phyloP scores from a whole-genome alignment of 305 asterid genomes.

The Rubia balearica region DNA sequence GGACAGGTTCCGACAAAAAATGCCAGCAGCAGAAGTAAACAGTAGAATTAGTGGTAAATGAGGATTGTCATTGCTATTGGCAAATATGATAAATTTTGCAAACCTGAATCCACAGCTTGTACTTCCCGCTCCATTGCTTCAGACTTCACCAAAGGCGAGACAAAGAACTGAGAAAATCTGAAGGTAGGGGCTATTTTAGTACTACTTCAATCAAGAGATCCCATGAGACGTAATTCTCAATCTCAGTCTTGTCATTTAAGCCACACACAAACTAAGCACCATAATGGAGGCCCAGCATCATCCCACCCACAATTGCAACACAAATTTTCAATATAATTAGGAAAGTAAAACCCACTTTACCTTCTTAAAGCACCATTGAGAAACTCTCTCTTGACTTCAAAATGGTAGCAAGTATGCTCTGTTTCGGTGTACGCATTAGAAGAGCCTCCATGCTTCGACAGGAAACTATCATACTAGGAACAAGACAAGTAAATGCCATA shows the following conservation, averaged over 20 bases:
- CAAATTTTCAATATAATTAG: neutral
- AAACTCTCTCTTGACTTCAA: conserved; percentile 85
- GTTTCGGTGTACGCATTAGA: conserved; percentile 96
- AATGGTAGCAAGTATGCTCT: conserved; percentile 90
- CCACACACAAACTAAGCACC: neutral
- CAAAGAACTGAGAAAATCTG: conserved; percentile 93
- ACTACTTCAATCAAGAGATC: neutral
- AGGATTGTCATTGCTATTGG: neutral
- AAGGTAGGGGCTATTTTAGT: conserved; percentile 19
- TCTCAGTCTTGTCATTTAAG: neutral
- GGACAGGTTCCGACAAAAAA: conserved; percentile 16
- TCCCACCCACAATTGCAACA: neutral
- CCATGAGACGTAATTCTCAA: neutral
- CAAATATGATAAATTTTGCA: conserved; percentile 20
- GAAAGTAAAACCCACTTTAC: conserved; percentile 25
- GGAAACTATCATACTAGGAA: conserved; percentile 86
- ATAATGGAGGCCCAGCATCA: neutral
- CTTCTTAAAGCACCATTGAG: conserved; percentile 82
- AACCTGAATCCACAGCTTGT: conserved; percentile 94
- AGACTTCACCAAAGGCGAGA: conserved; percentile 80
- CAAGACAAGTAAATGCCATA: conserved; percentile 32
- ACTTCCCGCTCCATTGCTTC: conserved; percentile 99
- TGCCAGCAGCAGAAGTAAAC: conserved; percentile 17
- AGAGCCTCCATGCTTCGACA: conserved; percentile 94
- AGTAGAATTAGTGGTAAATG: neutral